phyloP scores from a whole-genome alignment of 2,329 filamentous ascomycete genomes.

The Cercospora sojina region DNA sequence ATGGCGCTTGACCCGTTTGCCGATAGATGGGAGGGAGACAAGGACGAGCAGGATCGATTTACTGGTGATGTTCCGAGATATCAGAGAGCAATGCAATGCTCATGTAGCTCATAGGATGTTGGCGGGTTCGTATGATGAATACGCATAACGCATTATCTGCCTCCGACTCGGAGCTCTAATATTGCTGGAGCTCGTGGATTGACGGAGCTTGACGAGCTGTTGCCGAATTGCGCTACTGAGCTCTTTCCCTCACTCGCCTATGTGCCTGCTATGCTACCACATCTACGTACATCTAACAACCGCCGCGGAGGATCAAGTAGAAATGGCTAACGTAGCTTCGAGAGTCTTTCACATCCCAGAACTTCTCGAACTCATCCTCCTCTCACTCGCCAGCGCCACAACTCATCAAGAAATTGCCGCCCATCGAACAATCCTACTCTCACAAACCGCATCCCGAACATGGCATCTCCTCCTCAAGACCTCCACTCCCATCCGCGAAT shows the following conservation, averaged over 20 bases:
- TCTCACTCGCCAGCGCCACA: constrained; percentile 21
- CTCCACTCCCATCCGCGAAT: constrained; percentile 22
- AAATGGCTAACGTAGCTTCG: constrained; percentile 9
- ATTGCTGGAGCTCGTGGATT: background rate
- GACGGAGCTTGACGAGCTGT: background rate
- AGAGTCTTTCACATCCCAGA: constrained; percentile 25
- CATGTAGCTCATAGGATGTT: constrained; percentile 73
- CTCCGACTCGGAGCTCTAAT: background rate
- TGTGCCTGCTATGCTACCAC: background rate
- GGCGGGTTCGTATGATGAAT: background rate
- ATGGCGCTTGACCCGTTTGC: constrained; percentile 83
- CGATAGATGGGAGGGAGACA: constrained; percentile 68
- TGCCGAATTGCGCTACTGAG: background rate
- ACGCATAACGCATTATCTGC: background rate
- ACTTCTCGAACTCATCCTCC: constrained; percentile 24
- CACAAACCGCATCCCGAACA: constrained; percentile 19
- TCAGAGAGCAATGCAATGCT: constrained; percentile 85
- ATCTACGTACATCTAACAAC: background rate
- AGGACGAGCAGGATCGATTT: constrained; percentile 76
- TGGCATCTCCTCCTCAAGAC: constrained; percentile 22
- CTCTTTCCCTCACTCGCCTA: background rate
- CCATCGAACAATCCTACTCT: constrained; percentile 21
- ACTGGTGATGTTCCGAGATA: constrained; percentile 79
- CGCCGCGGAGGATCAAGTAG: background rate
- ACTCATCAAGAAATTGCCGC: constrained; percentile 24